Percentiles rank a stretch among this genome's conserved stretches.
phyloP scores from a whole-genome alignment of 495 filamentous ascomycete species.

The Letharia columbiana region DNA sequence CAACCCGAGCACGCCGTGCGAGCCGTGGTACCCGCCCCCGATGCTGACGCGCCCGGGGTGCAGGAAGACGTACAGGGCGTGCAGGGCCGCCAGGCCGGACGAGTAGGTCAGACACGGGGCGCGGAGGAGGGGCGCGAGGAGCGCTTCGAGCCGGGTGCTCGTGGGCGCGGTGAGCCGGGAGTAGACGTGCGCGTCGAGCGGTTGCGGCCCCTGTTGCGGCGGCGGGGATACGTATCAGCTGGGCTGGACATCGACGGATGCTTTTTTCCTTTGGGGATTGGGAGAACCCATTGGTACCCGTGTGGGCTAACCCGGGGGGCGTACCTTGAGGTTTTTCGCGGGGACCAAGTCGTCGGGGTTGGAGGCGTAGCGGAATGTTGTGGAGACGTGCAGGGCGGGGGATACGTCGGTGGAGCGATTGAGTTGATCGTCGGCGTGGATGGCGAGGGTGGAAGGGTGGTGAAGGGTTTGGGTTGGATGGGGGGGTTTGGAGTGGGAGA shows the following conservation, averaged over 20 bases:
- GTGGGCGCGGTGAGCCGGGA: conserved; percentile 69
- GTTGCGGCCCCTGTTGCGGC: conserved; percentile 9
- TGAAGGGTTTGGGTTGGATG: neutral
- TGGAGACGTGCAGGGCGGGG: conserved; percentile 77
- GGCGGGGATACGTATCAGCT: neutral
- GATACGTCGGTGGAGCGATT: conserved; percentile 68
- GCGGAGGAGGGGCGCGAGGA: conserved; percentile 63
- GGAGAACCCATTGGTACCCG: too few species aligned
- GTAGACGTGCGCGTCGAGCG: conserved; percentile 52
- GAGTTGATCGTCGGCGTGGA: conserved; percentile 79
- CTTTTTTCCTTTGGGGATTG: neutral
- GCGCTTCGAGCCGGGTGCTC: conserved; percentile 70
- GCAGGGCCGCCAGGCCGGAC: conserved; percentile 80
- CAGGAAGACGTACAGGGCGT: conserved; percentile 67
- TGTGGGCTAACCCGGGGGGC: neutral
- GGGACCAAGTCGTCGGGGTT: conserved; percentile 56
- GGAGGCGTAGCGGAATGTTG: conserved; percentile 72
- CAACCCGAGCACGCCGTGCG: conserved; percentile 70
- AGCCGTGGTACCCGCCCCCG: conserved; percentile 83
- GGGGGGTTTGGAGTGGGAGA: neutral
- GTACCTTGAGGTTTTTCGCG: conserved; percentile 31
- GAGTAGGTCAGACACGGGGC: conserved; percentile 66
- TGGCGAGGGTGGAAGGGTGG: conserved; percentile 53
- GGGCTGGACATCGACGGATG: conserved; percentile 3
- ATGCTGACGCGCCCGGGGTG: conserved; percentile 74